A percentile compares a stretch with the other conserved stretches of the same genome.
Conservation (phyloP, 2,329 filamentous ascomycete genomes). For the Tolypocladium endophyticum region DNA sequence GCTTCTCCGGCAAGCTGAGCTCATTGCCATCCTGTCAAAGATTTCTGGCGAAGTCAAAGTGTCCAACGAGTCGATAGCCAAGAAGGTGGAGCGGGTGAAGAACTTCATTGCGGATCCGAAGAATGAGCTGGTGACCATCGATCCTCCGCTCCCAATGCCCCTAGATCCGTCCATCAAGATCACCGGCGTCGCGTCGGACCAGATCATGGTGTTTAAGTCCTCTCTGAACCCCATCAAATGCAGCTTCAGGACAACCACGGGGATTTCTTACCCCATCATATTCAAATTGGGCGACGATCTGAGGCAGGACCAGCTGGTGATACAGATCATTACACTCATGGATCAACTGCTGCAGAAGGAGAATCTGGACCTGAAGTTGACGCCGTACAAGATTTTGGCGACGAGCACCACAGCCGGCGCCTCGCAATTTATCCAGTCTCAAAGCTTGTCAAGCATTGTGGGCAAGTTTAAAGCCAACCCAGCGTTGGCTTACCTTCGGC, state of each 20-base stretch:
- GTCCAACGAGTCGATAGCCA: conserved; percentile 63
- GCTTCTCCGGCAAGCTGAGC: conserved; percentile 77
- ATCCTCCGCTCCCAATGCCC: conserved; percentile 78
- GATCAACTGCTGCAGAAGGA: conserved; percentile 91
- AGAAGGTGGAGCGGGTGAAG: conserved; percentile 78
- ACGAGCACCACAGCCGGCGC: conserved; percentile 84
- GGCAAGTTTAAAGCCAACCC: conserved; percentile 67
- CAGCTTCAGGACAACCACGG: conserved; percentile 72
- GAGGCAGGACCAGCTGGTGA: conserved; percentile 92
- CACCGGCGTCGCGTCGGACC: conserved; percentile 69
- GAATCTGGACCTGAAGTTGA: conserved; percentile 88
- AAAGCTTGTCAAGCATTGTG: conserved; percentile 71
- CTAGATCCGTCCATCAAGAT: conserved; percentile 77
- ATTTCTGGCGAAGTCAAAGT: conserved; percentile 82
- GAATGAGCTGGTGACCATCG: conserved; percentile 75
- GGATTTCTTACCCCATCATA: conserved; percentile 76
- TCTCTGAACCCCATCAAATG: conserved; percentile 85
- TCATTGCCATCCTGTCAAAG: conserved; percentile 77
- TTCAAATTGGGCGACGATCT: conserved; percentile 98
- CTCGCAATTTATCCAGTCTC: conserved; percentile 86
- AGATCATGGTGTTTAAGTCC: conserved; percentile 91
- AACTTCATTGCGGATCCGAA: conserved; percentile 77
- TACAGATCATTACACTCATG: conserved; percentile 96
- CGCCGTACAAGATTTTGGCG: conserved; percentile 91
- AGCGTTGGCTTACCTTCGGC: conserved; percentile 73